Evolutionary conservation across 2,329 filamentous ascomycete genomes (phyloP), one percentile per base, ranked within the genome.

Genomic region (Pseudogymnoascus sp.): DNA sequence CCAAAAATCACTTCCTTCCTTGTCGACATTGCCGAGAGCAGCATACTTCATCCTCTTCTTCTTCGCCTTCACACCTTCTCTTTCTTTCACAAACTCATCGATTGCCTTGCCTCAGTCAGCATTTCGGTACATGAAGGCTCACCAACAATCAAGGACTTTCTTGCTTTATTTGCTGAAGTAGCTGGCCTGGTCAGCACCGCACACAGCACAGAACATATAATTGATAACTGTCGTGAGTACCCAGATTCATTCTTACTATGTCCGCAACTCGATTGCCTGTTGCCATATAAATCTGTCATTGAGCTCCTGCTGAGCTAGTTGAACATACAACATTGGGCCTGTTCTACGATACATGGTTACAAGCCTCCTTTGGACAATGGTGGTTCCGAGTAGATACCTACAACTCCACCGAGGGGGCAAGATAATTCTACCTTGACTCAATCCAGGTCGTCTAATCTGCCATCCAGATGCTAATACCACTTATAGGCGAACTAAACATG

Each of bases 401-500:
- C 47, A 32, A 54, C 32, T 7, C 9, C 11, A 32, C 32, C 25
- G 28, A 8, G 22, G 32, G 25, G 14, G 5, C 11, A 18, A 25
- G 22, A 1, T 25, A 4, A 54, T 54, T n/a, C 25, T 54, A 12
- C 9, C 4, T 20, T 4, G 2, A 7, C 47, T 32, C 2, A 4
- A 18, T n/a, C 9, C 25, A 32, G n/a, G 4, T 7, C 11, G 30
- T 14, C 34, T 4, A 12, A 32, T 12, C 47, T 22, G 2, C 7
- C 12, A 58, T 30, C 3, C 20, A 25, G 20, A 41, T 8, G 11
- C 57, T 41, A 58, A 37, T 25, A 41, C 16, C 18, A 54, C 28
- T 4, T 30, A 37, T 35, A 61, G 59, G 54, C 20, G n/a, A 16
- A 43, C n/a, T 30, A 32, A 63, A 22, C 8, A 63, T 63, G 62